Base-by-base conservation (phyloP, 1,284 basidiomycete genomes). In the Inonotus hispidus region DNA sequence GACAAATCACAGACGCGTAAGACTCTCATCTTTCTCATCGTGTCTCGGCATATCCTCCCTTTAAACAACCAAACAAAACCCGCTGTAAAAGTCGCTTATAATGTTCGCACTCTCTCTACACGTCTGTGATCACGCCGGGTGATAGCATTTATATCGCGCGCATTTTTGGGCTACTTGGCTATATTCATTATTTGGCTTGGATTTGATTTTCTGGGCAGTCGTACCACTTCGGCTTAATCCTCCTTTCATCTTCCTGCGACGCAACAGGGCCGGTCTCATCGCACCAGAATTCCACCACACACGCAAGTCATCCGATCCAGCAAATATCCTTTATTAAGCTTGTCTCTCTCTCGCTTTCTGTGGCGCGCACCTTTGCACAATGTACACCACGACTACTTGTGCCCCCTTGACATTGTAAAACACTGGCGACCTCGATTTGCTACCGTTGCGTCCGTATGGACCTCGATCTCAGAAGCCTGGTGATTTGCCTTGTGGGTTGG, bases 401-500 rank as follows among this genome's bases (percentile, higher is more conserved):
- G 11, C 35, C 2, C 19, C 41, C 19, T 43, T 21, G 2, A 43
- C 41, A 21, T 43, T n/a, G 6, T 43, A 43, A 43, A 21, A 35
- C 37, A 32, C 46, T 58, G 57, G 50, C 50, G 4, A 19, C 0
- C 14, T 11, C 13, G 8, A 52, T 35, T 35, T 27, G 16, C n/a
- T n/a, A n/a, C 23, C 29, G 27, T 35, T 27, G 41, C 29, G 29
- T 38, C 47, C 29, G 21, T 16, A 65, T 65, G 61, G 58, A 65
- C 43, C 35, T 56, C 21, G 55, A 60, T 41, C 25, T 47, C 25
- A 57, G 43, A 27, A 29, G 58, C 5, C 23, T 60, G 10, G 55
- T 37, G n/a, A 58, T 65, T 14, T 25, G 61, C 10, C 46, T 60
- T 23, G 58, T 63, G 16, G 61, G 61, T 1, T 62, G 60, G 14